A percentile compares a stretch with the other conserved stretches of the same genome.
Conservation (phyloP, 2,329 filamentous ascomycete genomes). For the Clonostachys solani region DNA sequence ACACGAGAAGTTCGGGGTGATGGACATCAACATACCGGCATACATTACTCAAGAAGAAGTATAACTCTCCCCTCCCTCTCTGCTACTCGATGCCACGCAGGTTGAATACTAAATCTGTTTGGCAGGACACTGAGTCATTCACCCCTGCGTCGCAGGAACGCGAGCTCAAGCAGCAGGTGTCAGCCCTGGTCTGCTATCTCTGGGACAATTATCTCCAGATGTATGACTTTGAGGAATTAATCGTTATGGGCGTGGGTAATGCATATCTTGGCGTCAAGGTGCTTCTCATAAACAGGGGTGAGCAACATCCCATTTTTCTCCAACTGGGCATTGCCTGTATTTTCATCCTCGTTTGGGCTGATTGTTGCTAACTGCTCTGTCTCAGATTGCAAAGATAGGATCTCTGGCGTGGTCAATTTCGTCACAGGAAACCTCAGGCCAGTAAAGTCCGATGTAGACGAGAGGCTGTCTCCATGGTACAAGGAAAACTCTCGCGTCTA, state of each 20-base stretch:
- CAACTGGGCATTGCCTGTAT: background rate
- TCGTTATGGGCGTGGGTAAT: conserved; percentile 85
- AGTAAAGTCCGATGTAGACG: conserved; percentile 73
- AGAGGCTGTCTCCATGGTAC: conserved; percentile 77
- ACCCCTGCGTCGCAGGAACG: conserved; percentile 39
- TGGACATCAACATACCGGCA: conserved; percentile 88
- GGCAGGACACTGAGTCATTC: conserved; percentile 41
- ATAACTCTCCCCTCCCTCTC: conserved; percentile 7
- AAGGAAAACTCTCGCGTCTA: conserved; percentile 76
- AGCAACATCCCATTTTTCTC: conserved; percentile 3
- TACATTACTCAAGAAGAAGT: conserved; percentile 64
- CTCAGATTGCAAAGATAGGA: conserved; percentile 58
- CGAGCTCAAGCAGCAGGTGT: conserved; percentile 53
- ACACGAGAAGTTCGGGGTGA: conserved; percentile 72
- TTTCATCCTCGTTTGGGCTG: background rate
- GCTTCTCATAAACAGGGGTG: conserved; percentile 73
- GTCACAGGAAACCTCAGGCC: conserved; percentile 73
- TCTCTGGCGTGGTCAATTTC: conserved; percentile 76
- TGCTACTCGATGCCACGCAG: too few species aligned
- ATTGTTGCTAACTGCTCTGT: conserved; percentile 7
- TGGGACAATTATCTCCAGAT: conserved; percentile 97
- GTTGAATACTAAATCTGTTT: too few species aligned
- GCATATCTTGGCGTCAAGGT: conserved; percentile 81
- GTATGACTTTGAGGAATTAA: conserved; percentile 66
- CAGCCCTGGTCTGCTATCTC: conserved; percentile 77